A percentile compares a stretch with the other conserved stretches of the same genome.
Evolutionary conservation across 2,329 filamentous ascomycete species (phyloP).

Genomic region (Claviceps africana): DNA sequence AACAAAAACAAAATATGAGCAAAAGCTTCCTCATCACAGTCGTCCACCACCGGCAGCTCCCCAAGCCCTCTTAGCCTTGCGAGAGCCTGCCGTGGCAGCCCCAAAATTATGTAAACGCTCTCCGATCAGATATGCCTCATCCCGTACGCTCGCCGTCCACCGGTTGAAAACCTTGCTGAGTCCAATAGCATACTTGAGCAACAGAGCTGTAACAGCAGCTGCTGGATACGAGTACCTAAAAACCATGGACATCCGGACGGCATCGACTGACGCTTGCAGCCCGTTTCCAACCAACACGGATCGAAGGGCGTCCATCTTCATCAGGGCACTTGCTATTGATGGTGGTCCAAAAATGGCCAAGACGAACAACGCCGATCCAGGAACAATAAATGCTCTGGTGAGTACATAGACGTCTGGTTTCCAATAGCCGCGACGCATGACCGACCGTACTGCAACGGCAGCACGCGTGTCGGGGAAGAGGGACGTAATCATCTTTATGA

Average conservation of each 20-base stretch:
- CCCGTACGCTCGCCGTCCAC: conserved; percentile 72
- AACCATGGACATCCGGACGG: conserved; percentile 21
- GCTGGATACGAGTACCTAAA: conserved; percentile 58
- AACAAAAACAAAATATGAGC: neutral
- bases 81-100: conserved; percentile 23
- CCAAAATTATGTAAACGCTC: conserved; percentile 93
- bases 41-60: conserved; percentile 17
- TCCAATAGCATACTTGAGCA: conserved; percentile 29
- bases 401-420: conserved; percentile 66
- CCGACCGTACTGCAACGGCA: conserved; percentile 58
- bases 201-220: conserved; percentile 35
- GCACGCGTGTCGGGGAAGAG: conserved; percentile 56
- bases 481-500: conserved; percentile 52
- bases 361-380: conserved; percentile 47
- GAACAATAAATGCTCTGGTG: conserved; percentile 77
- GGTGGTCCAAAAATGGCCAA: conserved; percentile 53
- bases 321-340: conserved; percentile 30
- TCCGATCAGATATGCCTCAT: conserved; percentile 93
- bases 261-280: conserved; percentile 18
- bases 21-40: neutral
- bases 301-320: conserved; percentile 13
- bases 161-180: conserved; percentile 49
- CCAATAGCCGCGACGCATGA: conserved; percentile 62
- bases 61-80: conserved; percentile 23
- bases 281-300: conserved; percentile 10